Evolutionary conservation across 2,329 filamentous ascomycete species (phyloP).

Genomic region (Trichoderma afroharzianum): DNA sequence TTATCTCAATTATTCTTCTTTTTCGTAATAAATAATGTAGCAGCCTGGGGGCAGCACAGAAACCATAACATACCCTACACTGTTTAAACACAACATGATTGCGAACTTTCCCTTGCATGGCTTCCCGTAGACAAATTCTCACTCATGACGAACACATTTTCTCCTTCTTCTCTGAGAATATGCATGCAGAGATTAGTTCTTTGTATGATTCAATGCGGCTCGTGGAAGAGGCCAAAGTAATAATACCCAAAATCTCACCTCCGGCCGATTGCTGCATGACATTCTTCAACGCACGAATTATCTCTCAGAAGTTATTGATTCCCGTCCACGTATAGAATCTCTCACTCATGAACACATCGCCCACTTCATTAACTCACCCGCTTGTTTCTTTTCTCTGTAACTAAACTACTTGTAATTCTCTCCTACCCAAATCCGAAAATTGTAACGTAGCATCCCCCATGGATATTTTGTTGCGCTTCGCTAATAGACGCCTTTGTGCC

Average conservation of each 20-base stretch:
- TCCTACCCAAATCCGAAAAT: background rate
- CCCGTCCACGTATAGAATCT: background rate
- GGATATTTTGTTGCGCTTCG: background rate
- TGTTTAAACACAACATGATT: background rate
- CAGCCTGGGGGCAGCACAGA: background rate
- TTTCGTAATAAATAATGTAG: background rate
- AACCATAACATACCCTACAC: background rate
- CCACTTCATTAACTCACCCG: background rate
- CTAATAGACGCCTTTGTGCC: constrained; percentile 3
- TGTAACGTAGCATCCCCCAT: background rate
- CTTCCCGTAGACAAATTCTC: background rate
- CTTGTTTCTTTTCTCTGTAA: background rate
- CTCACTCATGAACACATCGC: background rate
- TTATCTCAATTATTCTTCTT: background rate
- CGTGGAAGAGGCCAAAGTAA: background rate
- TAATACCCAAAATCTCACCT: background rate
- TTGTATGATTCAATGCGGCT: background rate
- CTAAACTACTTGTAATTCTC: background rate
- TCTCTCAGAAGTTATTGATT: no score
- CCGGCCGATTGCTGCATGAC: no score
- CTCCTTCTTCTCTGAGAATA: background rate
- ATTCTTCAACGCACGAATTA: no score
- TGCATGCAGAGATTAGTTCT: background rate
- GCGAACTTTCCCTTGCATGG: background rate
- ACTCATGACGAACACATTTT: background rate